Base-by-base conservation (phyloP, 305 asterid species). In the Ruellia speciosa region DNA sequence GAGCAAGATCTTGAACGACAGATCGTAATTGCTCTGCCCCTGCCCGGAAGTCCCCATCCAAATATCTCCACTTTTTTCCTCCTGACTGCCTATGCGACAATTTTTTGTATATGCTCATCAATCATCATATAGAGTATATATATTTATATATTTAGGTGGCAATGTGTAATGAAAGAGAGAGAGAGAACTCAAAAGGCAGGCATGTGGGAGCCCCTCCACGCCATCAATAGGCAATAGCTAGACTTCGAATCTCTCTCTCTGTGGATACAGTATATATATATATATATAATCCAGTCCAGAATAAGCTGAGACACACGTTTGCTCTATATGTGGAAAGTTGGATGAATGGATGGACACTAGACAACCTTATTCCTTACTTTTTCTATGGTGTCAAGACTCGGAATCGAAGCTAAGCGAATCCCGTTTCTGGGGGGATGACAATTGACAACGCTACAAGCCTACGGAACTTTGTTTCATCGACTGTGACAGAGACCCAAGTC, bases 1-100 rank as follows among this genome's bases (percentile, higher is more conserved):
- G 69, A 83, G 80, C 65, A 83, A 54, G 92, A 83, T 81, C 92
- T 83, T 83, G 60, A 80, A 83, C 48, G 92, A 83, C 72, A 83
- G 85, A 78, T 83, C 92, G 70, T 68, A 83, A 75, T 75, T 74
- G 85, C 76, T 72, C 72, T 70, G 84, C 51, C 89, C 81, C 59
- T 72, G 84, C 18, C 87, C 78, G 8, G 77, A 69, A 49, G 75
- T 66, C 73, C 67, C 82, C 83, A 79, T 80, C 73, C 59, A 51
- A 60, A 18, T 18, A 24, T 24, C 31, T 24, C 4, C 31, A 24
- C 31, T 24, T 24, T 24, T 24, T 24, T 24, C 31, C 31, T 24
- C 31, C 12, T 7, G 41, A 6, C 9, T 37, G 9, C 41, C 41
- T 37, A 37, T 37, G 9, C 41, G 41, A 37, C 41, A 0, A 37